Evolutionary conservation across 108 stramenopile genomes (phyloP), one percentile per base, ranked within the genome.

Genomic region (Cyclotella choctawhatcheeana): DNA sequence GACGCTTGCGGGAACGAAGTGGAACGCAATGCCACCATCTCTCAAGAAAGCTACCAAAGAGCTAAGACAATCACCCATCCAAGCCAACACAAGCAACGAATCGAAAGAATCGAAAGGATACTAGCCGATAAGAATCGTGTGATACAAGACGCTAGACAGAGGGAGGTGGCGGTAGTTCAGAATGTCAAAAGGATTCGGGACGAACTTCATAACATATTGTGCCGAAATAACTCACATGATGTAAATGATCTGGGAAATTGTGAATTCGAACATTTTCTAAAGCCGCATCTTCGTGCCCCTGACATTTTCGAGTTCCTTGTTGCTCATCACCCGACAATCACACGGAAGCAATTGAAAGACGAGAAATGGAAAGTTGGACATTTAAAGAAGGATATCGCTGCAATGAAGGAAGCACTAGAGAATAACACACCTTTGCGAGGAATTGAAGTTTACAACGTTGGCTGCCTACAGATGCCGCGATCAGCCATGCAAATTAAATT

Each of bases 21-120:
- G 50, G 13, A 27, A 3, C 22, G 27, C 13, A n/a, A 31, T 52
- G 65, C 65, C 20, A 50, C 48, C 10, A 66, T 66, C 6, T 29
- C 48, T 24, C 47, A 66, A 51, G 65, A 66, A 50, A 66, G 31
- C 21, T 26, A 34, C 1, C 65, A 66, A 30, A 14, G 65, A 31
- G 22, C 65, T 29, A 66, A 66, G 45, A 51, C 48, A 29, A 17
- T 66, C 5, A 66, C 65, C 33, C 65, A 66, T 31, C 14, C 16
- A 5, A 26, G 51, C 17, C 65, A 66, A 66, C 29, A 30, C 10
- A 6, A 51, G 16, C 18, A 51, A 33, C 12, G 48, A n/a, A 50
- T 17, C 4, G 48, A 7, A 50, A 8, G 48, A 33, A 31, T 51
- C 6, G 48, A 66, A 66, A 1, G 22, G 14, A 50, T 66, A 13